phyloP scores from a whole-genome alignment of 176 grass and related monocot species.

The Melocanna baccifera region DNA sequence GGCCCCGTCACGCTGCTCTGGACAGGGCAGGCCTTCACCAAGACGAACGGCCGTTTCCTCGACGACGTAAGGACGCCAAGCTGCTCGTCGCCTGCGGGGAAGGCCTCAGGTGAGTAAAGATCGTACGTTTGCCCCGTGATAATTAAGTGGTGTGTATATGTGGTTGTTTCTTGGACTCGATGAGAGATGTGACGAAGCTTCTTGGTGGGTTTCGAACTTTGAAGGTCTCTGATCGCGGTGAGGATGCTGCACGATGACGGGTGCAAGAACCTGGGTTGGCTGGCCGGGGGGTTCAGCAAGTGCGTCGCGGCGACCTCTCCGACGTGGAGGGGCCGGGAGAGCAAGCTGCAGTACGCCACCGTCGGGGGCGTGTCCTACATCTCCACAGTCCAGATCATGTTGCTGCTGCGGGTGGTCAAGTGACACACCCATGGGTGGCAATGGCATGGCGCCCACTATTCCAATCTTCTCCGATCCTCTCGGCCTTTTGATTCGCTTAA shows the following conservation, averaged over 20 bases:
- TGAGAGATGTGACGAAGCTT: background rate
- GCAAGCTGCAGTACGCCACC: constrained; percentile 82
- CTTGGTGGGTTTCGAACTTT: background rate
- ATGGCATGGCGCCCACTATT: background rate
- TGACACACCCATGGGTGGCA: background rate
- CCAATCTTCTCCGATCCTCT: background rate
- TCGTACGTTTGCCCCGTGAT: background rate
- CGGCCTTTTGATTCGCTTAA: background rate
- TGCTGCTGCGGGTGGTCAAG: constrained; percentile 55
- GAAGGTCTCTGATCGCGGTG: constrained; percentile 85
- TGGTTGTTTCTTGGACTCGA: background rate
- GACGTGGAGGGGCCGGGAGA: constrained; percentile 63
- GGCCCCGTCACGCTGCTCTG: constrained; percentile 67
- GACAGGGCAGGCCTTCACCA: constrained; percentile 84
- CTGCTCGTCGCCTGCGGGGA: constrained; percentile 87
- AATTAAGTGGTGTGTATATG: background rate
- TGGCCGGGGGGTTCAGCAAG: constrained; percentile 84
- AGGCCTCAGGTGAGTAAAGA: constrained; percentile 66
- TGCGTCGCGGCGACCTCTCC: constrained; percentile 51
- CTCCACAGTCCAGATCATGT: constrained; percentile 78
- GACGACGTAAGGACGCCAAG: constrained; percentile 63
- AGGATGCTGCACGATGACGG: constrained; percentile 70
- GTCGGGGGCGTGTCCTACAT: constrained; percentile 76
- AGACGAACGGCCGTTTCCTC: constrained; percentile 70
- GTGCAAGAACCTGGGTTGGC: constrained; percentile 81